Percentiles rank a stretch among this genome's conserved stretches.
Evolutionary conservation across 2,329 filamentous ascomycete species (phyloP).

Genomic region (Arthroderma sp.): DNA sequence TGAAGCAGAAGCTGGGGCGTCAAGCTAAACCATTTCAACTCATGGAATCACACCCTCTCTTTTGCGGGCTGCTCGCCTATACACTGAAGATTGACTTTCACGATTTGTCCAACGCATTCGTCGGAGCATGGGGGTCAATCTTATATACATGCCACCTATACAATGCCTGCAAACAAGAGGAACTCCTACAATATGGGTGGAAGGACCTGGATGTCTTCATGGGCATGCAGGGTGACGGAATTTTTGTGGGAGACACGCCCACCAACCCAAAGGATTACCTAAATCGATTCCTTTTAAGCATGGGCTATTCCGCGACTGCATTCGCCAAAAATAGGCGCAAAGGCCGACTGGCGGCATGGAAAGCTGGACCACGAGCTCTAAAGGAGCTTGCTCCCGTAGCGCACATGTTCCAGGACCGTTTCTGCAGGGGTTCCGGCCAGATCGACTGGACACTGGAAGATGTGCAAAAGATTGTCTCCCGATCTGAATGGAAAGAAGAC

Average conservation of each 20-base stretch:
- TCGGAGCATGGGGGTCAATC: conserved; percentile 29
- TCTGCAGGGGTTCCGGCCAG: conserved; percentile 14
- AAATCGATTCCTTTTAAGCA: conserved; percentile 26
- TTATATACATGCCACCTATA: conserved; percentile 30
- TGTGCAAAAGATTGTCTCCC: conserved; percentile 24
- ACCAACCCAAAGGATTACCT: conserved; percentile 20
- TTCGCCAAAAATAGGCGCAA: conserved; percentile 16
- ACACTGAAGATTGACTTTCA: conserved; percentile 21
- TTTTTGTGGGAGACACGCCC: conserved; percentile 29
- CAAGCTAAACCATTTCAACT: conserved; percentile 16
- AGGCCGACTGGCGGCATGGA: conserved; percentile 13
- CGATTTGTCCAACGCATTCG: conserved; percentile 21
- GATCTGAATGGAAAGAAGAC: conserved; percentile 10
- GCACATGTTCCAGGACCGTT: conserved; percentile 26
- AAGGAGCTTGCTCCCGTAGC: conserved; percentile 20
- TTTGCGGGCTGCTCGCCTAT: conserved; percentile 28
- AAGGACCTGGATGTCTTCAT: conserved; percentile 28
- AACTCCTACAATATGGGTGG: conserved; percentile 21
- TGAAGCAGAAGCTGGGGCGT: conserved; percentile 3
- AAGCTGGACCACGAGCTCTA: conserved; percentile 19
- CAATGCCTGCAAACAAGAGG: conserved; percentile 24
- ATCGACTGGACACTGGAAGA: conserved; percentile 23
- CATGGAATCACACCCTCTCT: conserved; percentile 24
- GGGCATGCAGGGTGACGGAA: conserved; percentile 16
- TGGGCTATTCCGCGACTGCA: conserved; percentile 23